Base-by-base conservation (phyloP, 1,139 yeast species). In the Debaryomyces udenii region DNA sequence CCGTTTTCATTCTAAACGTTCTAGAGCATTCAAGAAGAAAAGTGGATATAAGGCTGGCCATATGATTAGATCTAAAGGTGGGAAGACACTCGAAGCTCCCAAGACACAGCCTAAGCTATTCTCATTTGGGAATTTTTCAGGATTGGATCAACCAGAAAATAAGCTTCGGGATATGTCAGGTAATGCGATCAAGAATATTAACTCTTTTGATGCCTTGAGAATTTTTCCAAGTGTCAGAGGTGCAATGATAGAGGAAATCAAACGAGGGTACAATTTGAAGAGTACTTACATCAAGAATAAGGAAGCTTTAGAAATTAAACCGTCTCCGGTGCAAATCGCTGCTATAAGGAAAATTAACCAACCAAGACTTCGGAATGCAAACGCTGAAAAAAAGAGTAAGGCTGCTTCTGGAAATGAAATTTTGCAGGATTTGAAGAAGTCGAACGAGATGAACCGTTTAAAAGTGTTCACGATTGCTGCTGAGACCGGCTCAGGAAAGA, bases 401-500 rank as follows among this genome's bases (percentile, higher is more conserved):
- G 22, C 5, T 32, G 42, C 53, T 23, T 39, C 47, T 11, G 47
- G 50, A 4, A 46, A 50, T 27, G 55, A 56, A 9, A 62, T 68
- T 16, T 50, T 56, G 23, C 52, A 56, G 10, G 70, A 64, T 27
- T 54, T 68, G 44, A 57, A 60, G 39, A 47, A 52, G 29, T 53
- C 53, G 9, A 70, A 71, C 42, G 70, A 68, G 46, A 43, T 44
- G 22, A 62, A 59, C 13, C 70, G 74, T 44, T 62, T 81, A 32
- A 82, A 82, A 50, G 76, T 85, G 0, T 89, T 81, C 65, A 81
- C 95, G 3, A 62, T 93, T 43, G 97, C 97, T 2, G 96, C 97
- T 2, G 98, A 93, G 59, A 93, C 99, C 0, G 99, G 98, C 0
- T 85, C 96, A 0, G 98, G 99, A 6, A 93, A 93, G 60, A 93